Evolutionary conservation across 2,329 filamentous ascomycete species (phyloP).

Genomic region (Calonectria pseudoreteaudii): DNA sequence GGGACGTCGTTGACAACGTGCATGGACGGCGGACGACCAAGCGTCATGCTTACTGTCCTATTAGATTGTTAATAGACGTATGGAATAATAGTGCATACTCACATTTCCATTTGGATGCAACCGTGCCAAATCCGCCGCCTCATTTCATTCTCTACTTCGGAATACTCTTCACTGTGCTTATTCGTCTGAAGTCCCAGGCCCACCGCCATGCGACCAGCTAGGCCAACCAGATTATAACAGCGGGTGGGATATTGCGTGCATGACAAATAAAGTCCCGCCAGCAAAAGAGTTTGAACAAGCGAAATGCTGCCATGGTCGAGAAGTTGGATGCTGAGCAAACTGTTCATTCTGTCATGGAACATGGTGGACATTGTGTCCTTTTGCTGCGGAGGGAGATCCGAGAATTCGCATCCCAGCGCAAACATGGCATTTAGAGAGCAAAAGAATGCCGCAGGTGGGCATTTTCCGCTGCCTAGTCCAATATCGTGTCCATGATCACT

Average conservation of each 20-base stretch:
- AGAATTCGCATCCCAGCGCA: constrained; percentile 15
- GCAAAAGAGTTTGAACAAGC: constrained; percentile 5
- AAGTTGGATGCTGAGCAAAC: not conserved
- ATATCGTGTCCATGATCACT: not conserved
- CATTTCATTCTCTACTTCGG: not conserved
- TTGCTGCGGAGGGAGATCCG: not conserved
- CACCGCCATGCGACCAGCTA: constrained; percentile 12
- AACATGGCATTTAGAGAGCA: constrained; percentile 16
- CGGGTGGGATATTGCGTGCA: constrained; percentile 17
- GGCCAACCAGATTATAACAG: constrained; percentile 11
- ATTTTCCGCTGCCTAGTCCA: not conserved
- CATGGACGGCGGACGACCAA: constrained; percentile 7
- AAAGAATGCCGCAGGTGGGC: not conserved
- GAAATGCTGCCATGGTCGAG: constrained; percentile 2
- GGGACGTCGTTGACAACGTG: constrained; percentile 6
- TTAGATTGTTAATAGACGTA: not conserved
- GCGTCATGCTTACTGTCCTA: constrained; percentile 20
- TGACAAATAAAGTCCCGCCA: not conserved
- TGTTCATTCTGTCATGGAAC: constrained; percentile 2
- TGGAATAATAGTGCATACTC: not conserved
- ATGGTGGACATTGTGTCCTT: constrained; percentile 1
- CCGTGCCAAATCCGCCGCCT: constrained; percentile 10
- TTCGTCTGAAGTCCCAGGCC: constrained; percentile 8
- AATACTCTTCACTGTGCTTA: not conserved
- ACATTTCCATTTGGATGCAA: constrained; percentile 19